Evolutionary conservation across 2,329 filamentous ascomycete genomes (phyloP), one percentile per base, ranked within the genome.

Genomic region (Hirsutella rhossiliensis): DNA sequence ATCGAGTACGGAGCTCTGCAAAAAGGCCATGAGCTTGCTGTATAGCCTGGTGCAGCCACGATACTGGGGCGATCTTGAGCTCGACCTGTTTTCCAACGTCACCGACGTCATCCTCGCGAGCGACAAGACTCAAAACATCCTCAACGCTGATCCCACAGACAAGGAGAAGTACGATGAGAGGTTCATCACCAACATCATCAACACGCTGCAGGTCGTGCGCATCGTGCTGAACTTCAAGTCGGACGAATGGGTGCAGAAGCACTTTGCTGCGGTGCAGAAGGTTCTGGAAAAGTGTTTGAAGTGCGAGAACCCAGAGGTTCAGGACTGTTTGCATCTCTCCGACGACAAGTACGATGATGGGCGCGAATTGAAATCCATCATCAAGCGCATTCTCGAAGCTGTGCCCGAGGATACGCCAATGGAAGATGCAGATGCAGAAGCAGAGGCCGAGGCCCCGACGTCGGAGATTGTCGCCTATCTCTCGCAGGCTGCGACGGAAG

Each of bases 51-150:
- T 98, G 20, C 87, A 90, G 46, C 82, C 87, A 15, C 80, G 83
- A 32, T 88, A 89, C 56, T 98, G 92, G 94, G 84, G 81, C 31
- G 89, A 97, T 56, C 70, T 96, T 30, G 88, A 96, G 41, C 74
- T 97, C 18, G 90, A 97, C 55, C 72, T 97, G 50, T 92, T 96
- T 54, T 83, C 85, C 4, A 94, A 92, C 55, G 83, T 90, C 45
- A 92, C 88, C 0, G 89, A 96, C 50, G 79, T 86, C 37, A 84
- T 96, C 44, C 68, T 96, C 12, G 80, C 83, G 3, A 82, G 84
- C 42, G 92, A 97, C 11, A 89, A 87, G 62, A 82, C 85, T 2
- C 64, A 72, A 11, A 63, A 65, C 29, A 73, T 77, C 31, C 67
- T 84, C 30, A 67, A 71, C n/a, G 71, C 72, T 13, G 78, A 81